A percentile compares a stretch with the other conserved stretches of the same genome.
phyloP scores from a whole-genome alignment of 257 asterid genomes.

The Apocynum venetum region DNA sequence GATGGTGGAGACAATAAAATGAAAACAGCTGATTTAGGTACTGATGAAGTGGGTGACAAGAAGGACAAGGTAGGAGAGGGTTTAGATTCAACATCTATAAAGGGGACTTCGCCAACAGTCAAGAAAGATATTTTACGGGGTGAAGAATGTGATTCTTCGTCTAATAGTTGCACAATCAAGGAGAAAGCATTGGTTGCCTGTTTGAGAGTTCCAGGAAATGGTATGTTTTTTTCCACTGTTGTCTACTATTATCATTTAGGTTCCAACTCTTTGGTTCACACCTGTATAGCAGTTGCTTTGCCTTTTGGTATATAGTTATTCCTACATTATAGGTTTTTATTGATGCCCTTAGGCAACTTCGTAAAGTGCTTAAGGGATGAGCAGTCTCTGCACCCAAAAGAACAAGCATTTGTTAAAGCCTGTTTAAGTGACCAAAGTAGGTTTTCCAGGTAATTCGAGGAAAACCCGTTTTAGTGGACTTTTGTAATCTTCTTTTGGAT shows the following conservation, averaged over 20 bases:
- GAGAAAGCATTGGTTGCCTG: conserved; percentile 74
- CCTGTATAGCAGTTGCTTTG: not conserved
- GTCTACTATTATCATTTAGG: not conserved
- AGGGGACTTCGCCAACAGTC: conserved; percentile 23
- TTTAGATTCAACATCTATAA: conserved; percentile 22
- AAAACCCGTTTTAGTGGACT: not conserved
- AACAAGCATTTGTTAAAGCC: no score
- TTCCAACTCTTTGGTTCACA: not conserved
- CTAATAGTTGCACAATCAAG: conserved; percentile 64
- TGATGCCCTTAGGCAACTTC: no score
- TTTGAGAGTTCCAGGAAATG: conserved; percentile 84
- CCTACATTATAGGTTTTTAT: not conserved
- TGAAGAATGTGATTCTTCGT: conserved; percentile 71
- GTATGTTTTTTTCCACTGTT: conserved; percentile 28
- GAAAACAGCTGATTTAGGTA: conserved; percentile 19
- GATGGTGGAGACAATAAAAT: conserved; percentile 23
- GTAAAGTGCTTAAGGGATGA: no score
- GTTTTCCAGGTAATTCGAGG: not conserved
- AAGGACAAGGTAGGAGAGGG: conserved; percentile 31
- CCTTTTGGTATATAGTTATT: not conserved
- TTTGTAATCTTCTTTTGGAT: not conserved
- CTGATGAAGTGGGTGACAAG: conserved; percentile 22
- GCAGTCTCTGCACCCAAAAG: no score
- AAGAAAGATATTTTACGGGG: conserved; percentile 29
- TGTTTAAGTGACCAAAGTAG: no score